Percentiles rank a stretch among this genome's conserved stretches.
Evolutionary conservation across 2,329 filamentous ascomycete genomes (phyloP).

Genomic region (Didymella sp.): DNA sequence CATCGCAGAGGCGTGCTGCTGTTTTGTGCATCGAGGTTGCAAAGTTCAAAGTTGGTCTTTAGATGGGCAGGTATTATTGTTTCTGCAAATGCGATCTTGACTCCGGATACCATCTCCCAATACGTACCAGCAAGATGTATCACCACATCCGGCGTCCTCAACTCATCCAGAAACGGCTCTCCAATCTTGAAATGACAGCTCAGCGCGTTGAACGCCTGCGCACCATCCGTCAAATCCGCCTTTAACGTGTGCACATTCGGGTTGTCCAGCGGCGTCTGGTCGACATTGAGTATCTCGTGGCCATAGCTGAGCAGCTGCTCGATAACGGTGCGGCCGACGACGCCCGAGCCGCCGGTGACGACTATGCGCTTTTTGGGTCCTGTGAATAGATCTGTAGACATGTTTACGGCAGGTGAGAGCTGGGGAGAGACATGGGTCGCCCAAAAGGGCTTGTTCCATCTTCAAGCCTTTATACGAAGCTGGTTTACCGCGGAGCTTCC

Average conservation of each 20-base stretch:
- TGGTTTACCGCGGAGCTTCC: conserved; percentile 25
- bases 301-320: conserved; percentile 59
- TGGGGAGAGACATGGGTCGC: conserved; percentile 4
- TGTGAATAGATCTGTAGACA: conserved; percentile 1
- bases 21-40: background rate
- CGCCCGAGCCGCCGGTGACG: conserved; percentile 63
- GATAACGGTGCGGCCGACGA: conserved; percentile 56
- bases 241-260: conserved; percentile 60
- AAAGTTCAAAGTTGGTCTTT: too few species aligned
- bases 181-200: conserved; percentile 62
- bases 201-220: conserved; percentile 63
- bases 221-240: conserved; percentile 61
- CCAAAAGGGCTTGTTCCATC: conserved; percentile 6
- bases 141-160: conserved; percentile 61
- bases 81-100: background rate
- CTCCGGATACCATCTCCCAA: background rate
- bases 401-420: conserved; percentile 4
- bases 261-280: conserved; percentile 55
- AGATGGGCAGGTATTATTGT: background rate
- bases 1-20: too few species aligned
- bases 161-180: conserved; percentile 46
- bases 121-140: conserved; percentile 63
- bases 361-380: conserved; percentile 51
- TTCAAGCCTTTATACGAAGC: conserved; percentile 10
- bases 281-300: conserved; percentile 62